Conservation (phyloP, 2,329 filamentous ascomycete species). For the Camillea tinctor region DNA sequence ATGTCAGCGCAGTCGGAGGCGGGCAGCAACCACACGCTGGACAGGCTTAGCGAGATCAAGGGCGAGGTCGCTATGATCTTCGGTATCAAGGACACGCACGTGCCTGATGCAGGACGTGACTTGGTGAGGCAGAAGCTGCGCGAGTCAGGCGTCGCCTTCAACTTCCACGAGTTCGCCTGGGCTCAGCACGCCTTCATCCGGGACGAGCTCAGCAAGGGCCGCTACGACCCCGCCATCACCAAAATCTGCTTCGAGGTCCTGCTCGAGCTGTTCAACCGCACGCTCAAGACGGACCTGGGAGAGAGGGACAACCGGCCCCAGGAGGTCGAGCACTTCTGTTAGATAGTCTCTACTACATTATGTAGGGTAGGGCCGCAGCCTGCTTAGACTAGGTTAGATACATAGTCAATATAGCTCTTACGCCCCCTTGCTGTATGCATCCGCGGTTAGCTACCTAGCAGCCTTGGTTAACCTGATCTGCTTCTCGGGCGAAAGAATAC, state of each 20-base stretch:
- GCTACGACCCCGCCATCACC: constrained; percentile 83
- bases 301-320: constrained; percentile 58
- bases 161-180: constrained; percentile 88
- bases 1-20: constrained; percentile 38
- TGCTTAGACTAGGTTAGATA: no score
- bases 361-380: no score
- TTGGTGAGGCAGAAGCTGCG: constrained; percentile 80
- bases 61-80: constrained; percentile 88
- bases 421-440: no score
- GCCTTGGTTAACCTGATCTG: no score
- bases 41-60: constrained; percentile 62
- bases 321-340: constrained; percentile 73
- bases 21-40: constrained; percentile 50
- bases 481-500: no score
- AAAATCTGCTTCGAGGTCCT: constrained; percentile 91
- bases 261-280: constrained; percentile 78
- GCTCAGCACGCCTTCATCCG: constrained; percentile 94
- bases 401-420: no score
- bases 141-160: constrained; percentile 70
- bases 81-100: constrained; percentile 86
- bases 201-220: constrained; percentile 89
- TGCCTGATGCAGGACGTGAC: constrained; percentile 78
- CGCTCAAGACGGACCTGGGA: constrained; percentile 77
- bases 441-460: no score
- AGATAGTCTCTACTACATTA: constrained; percentile 15